Evolutionary conservation across 176 grass and related monocot genomes (phyloP), one percentile per base, ranked within the genome.

Genomic region (Eleusine indica): DNA sequence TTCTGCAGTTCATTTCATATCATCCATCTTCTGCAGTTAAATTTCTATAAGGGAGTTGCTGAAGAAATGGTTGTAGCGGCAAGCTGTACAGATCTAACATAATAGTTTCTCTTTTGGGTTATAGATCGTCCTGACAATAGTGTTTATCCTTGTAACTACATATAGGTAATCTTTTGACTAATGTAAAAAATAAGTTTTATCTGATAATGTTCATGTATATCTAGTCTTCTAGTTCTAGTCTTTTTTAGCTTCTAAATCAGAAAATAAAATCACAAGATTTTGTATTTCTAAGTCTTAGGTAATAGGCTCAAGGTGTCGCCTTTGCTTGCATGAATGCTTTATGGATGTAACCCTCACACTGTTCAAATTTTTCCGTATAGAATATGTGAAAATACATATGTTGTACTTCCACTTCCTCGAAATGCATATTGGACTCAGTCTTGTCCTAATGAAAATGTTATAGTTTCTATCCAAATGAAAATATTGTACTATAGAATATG

Each of bases 31-130:
- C 13, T 83, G 74, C 88, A 90, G 84, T 28, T 74, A 74, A 66
- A 78, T 70, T 38, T 63, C 48, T 82, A 43, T 76, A 56, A 38
- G 25, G 41, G 37, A 57, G 80, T 46, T 37, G 3, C n/a, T 9
- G 9, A 70, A 47, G 41, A 53, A 86, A 60, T 22, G 30, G 52
- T 30, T 75, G 68, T 62, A 12, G 67, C 11, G 16, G 79, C 74
- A 86, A 86, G 74, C 51, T 90, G 84, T 79, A 90, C 76, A 90
- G 80, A 70, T 75, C 52, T 86, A 62, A 90, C 84, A 79, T 74
- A 79, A 82, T 69, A 68, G 83, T 21, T 14, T 78, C 17, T 40
- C 14, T 46, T 83, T 68, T 73, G 25, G 47, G 68, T 88, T 58
- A 61, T 67, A 73, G 32, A 3, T 57, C 51, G 35, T 62, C 32